These are phyloP conservation scores for Hydnum rufescens DNA, from an alignment of 768 basidiomycete genomes.

Conservation along the genomic window DNA sequence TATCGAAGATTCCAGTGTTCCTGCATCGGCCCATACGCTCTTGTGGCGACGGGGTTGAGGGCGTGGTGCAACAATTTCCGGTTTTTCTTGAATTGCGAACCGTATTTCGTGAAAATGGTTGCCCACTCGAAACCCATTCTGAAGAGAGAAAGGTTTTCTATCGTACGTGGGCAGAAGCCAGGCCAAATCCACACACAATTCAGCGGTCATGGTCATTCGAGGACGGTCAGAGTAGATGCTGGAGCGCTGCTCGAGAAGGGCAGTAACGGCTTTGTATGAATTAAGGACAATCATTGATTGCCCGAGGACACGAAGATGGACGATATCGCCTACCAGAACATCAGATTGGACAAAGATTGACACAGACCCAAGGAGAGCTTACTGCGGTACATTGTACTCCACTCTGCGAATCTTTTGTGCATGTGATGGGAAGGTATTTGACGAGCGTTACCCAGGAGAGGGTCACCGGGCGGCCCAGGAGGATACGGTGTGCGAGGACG, in stretches of 20 bases:
- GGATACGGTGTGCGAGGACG: not conserved
- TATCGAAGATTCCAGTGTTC: not conserved
- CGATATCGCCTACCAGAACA: not conserved
- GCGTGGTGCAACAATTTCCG: not conserved
- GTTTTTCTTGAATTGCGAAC: not conserved
- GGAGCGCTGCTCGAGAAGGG: slow-evolving; percentile 11
- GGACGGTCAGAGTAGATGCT: slow-evolving; percentile 11
- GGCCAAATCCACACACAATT: not conserved
- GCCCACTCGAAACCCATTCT: not conserved
- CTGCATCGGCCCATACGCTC: not conserved
- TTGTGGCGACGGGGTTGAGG: not conserved
- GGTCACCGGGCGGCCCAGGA: not conserved
- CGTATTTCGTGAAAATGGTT: not conserved
- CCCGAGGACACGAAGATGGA: slow-evolving; percentile 5
- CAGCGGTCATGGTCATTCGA: slow-evolving; percentile 9
- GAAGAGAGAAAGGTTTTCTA: not conserved
- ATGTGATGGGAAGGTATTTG: not conserved
- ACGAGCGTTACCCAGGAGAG: not conserved
- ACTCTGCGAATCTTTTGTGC: not conserved
- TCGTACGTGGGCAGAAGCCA: not conserved
- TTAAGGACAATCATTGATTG: slow-evolving; percentile 7
- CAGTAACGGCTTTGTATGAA: slow-evolving; percentile 5
- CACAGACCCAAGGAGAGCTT: not conserved
- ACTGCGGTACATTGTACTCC: not conserved
- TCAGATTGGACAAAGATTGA: not conserved